A percentile compares a stretch with the other conserved stretches of the same genome.
Evolutionary conservation across 371 early-diverging fungal genomes (phyloP).

Genomic region (Thermomucor indicae-seudaticae): DNA sequence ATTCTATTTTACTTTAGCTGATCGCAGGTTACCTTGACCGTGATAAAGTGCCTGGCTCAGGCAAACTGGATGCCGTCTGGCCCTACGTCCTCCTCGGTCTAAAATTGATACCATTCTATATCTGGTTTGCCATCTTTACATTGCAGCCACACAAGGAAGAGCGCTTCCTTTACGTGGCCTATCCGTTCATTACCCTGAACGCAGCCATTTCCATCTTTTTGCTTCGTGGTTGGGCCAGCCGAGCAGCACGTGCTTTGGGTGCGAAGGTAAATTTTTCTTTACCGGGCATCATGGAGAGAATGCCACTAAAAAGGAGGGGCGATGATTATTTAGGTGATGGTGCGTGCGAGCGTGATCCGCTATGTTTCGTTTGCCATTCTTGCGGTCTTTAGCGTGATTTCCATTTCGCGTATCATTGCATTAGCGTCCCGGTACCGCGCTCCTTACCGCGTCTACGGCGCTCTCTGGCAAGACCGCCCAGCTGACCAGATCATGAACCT

Average conservation of each 20-base stretch:
- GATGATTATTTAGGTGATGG: constrained; percentile 6
- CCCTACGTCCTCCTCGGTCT: constrained; percentile 48
- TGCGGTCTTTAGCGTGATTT: constrained; percentile 37
- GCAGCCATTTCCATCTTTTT: constrained; percentile 69
- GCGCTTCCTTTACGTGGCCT: constrained; percentile 90
- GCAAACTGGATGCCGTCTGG: constrained; percentile 21
- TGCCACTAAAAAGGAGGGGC: too few species aligned
- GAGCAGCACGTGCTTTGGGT: constrained; percentile 27
- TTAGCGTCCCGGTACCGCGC: constrained; percentile 63
- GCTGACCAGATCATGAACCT: constrained; percentile 25
- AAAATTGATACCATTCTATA: constrained; percentile 65
- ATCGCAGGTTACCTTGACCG: constrained; percentile 41
- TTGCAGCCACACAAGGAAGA: constrained; percentile 96
- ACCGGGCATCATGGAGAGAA: too few species aligned
- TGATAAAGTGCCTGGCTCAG: constrained; percentile 34
- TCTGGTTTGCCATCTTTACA: constrained; percentile 78
- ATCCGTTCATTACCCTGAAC: constrained; percentile 81
- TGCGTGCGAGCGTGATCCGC: constrained; percentile 26
- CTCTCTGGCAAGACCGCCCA: constrained; percentile 32
- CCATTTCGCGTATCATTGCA: constrained; percentile 62
- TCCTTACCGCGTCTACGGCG: constrained; percentile 56
- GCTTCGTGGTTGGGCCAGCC: constrained; percentile 38
- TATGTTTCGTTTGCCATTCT: constrained; percentile 36
- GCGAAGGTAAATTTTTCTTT: constrained; percentile 22
- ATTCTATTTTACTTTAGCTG: constrained; percentile 9